phyloP scores from a whole-genome alignment of 371 early-diverging fungal genomes.

The Zychaea mexicana region DNA sequence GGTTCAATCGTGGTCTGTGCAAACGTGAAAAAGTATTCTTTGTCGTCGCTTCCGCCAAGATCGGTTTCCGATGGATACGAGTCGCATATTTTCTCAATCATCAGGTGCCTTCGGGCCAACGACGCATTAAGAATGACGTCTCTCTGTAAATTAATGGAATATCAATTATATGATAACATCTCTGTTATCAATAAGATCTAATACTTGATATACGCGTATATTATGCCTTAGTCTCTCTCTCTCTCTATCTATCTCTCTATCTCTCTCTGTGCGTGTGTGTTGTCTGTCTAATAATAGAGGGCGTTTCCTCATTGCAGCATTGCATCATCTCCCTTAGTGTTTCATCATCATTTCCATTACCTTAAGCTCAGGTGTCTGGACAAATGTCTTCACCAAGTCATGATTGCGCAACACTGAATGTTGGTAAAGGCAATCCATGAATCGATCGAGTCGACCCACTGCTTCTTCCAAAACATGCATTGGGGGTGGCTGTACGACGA shows the following conservation, averaged over 20 bases:
- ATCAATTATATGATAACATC: too few species aligned
- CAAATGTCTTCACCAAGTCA: conserved; percentile 53
- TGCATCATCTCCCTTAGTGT: neutral
- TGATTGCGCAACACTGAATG: conserved; percentile 49
- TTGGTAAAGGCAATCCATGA: conserved; percentile 49
- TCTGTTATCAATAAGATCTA: too few species aligned
- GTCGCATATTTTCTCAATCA: conserved; percentile 35
- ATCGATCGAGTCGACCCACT: conserved; percentile 34
- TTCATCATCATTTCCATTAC: conserved; percentile 18
- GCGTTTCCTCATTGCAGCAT: too few species aligned
- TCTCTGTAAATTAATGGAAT: conserved; percentile 11
- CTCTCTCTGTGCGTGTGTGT: too few species aligned
- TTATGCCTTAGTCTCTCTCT: too few species aligned
- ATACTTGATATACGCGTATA: neutral
- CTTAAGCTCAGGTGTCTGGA: conserved; percentile 44
- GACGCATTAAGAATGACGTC: conserved; percentile 31
- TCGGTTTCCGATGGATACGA: conserved; percentile 12
- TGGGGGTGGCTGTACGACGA: conserved; percentile 48
- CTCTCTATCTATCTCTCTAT: too few species aligned
- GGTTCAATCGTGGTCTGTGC: conserved; percentile 27
- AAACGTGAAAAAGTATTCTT: conserved; percentile 43
- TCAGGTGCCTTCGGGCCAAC: conserved; percentile 33
- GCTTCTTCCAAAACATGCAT: conserved; percentile 30
- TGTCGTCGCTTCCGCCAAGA: conserved; percentile 20
- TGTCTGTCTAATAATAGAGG: too few species aligned